These are phyloP conservation scores for Ophioceras dolichostomum DNA, from an alignment of 2,329 filamentous ascomycete species.

Conservation along the genomic window DNA sequence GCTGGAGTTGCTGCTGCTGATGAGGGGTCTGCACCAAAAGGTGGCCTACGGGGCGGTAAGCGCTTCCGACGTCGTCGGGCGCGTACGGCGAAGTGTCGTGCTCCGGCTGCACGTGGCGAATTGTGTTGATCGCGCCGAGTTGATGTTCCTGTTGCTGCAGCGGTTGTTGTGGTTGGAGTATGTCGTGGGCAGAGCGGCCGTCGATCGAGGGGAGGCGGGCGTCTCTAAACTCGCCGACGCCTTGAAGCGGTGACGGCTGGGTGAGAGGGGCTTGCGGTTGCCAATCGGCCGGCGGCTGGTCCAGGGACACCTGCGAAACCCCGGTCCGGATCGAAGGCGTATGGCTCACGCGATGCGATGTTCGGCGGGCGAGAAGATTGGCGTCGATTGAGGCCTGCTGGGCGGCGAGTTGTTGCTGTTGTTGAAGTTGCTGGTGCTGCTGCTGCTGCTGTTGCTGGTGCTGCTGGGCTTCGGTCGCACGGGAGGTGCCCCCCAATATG, in stretches of 20 bases:
- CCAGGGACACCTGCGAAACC: conserved; percentile 24
- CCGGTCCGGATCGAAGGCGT: conserved; percentile 29
- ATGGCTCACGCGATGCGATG: conserved; percentile 45
- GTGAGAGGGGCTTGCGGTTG: conserved; percentile 14
- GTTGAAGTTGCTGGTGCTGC: conserved; percentile 11
- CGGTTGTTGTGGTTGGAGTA: conserved; percentile 28
- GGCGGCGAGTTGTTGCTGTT: conserved; percentile 23
- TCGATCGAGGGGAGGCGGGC: conserved; percentile 14
- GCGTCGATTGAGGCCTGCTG: conserved; percentile 27
- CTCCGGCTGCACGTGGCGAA: conserved; percentile 35
- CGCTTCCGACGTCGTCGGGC: conserved; percentile 23
- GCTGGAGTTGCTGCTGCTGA: conserved; percentile 21
- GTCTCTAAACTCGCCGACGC: conserved; percentile 23
- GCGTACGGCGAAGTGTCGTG: conserved; percentile 30
- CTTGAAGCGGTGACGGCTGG: conserved; percentile 32
- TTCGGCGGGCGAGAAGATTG: conserved; percentile 41
- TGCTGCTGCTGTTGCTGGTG: conserved; percentile 13
- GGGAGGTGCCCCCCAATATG: conserved; percentile 32
- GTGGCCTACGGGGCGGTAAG: conserved; percentile 23
- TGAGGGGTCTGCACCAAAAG: conserved; percentile 21
- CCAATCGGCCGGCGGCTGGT: conserved; percentile 21
- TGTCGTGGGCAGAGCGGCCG: conserved; percentile 25
- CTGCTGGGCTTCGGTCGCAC: conserved; percentile 15
- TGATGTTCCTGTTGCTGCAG: conserved; percentile 10
- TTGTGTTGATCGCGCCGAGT: conserved; percentile 27